Evolutionary conservation across 2,329 filamentous ascomycete species (phyloP).

Genomic region (Thermoascus crustaceus): DNA sequence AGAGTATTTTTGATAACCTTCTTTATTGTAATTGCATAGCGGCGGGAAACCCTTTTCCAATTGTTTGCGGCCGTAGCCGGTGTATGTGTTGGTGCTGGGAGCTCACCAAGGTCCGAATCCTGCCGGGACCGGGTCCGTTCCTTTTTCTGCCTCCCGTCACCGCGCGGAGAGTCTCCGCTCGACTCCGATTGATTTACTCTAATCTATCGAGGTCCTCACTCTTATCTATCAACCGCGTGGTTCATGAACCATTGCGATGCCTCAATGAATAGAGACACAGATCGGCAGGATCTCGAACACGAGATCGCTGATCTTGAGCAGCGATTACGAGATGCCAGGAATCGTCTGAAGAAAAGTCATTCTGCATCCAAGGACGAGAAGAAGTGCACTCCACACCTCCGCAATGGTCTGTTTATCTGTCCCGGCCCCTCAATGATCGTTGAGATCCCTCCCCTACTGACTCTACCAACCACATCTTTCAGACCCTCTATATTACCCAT

Average conservation of each 20-base stretch:
- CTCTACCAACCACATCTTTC: slow-evolving; percentile 10
- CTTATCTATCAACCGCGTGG: slow-evolving; percentile 9
- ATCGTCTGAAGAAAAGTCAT: slow-evolving; percentile 26
- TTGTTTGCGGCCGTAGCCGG: slow-evolving; percentile 11
- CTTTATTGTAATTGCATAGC: slow-evolving; percentile 15
- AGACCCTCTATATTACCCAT: slow-evolving; percentile 12
- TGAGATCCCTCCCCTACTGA: neutral
- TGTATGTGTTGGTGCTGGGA: no score
- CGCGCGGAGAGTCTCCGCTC: slow-evolving; percentile 2
- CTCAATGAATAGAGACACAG: slow-evolving; percentile 2
- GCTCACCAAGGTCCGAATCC: no score
- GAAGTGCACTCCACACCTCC: slow-evolving; percentile 3
- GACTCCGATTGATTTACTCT: neutral
- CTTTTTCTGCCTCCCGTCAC: slow-evolving; percentile 8
- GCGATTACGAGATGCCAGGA: slow-evolving; percentile 39
- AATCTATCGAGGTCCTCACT: no score
- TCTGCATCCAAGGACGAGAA: slow-evolving; percentile 3
- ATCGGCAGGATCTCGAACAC: slow-evolving; percentile 19
- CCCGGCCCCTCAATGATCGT: no score
- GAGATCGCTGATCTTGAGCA: slow-evolving; percentile 42
- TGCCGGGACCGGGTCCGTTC: no score
- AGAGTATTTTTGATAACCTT: neutral
- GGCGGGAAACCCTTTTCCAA: slow-evolving; percentile 8
- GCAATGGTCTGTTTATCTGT: slow-evolving; percentile 6
- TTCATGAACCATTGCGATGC: neutral